Evolutionary conservation across 1,284 basidiomycete species (phyloP).

Genomic region (Microbotryomycetes sp.): DNA sequence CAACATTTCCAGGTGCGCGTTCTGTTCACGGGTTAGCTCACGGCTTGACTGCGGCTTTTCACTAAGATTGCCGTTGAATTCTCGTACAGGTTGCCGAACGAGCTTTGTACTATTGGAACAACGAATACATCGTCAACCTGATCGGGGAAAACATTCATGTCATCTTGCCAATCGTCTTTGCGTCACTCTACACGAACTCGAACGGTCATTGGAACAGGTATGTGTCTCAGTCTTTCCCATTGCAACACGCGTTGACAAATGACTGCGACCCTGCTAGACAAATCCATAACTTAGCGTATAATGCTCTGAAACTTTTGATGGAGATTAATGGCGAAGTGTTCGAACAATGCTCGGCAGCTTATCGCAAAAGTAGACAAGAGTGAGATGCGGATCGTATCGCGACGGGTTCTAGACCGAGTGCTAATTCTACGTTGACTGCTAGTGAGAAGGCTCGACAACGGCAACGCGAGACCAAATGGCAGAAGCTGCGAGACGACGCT

Average conservation of each 20-base stretch:
- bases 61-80: constrained; percentile 1
- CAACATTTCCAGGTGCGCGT: constrained; percentile 85
- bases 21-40: neutral
- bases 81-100: constrained; percentile 68
- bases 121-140: constrained; percentile 98
- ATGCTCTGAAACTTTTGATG: constrained; percentile 97
- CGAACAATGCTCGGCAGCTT: constrained; percentile 88
- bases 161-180: constrained; percentile 94
- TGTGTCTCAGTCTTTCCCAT: constrained; percentile 40
- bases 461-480: constrained; percentile 34
- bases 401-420: neutral
- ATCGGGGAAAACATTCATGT: constrained; percentile 92
- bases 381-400: constrained; percentile 46
- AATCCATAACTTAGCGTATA: constrained; percentile 98
- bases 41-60: neutral
- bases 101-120: constrained; percentile 94
- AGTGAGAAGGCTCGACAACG: constrained; percentile 33
- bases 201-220: constrained; percentile 97
- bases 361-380: constrained; percentile 80
- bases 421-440: neutral
- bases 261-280: constrained; percentile 54
- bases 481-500: constrained; percentile 30
- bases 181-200: constrained; percentile 93
- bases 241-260: neutral
- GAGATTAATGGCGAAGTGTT: constrained; percentile 90